Evolutionary conservation across 208 protist species (phyloP), one percentile per base, ranked within the genome.

Genomic region (Leptomonas seymouri): DNA sequence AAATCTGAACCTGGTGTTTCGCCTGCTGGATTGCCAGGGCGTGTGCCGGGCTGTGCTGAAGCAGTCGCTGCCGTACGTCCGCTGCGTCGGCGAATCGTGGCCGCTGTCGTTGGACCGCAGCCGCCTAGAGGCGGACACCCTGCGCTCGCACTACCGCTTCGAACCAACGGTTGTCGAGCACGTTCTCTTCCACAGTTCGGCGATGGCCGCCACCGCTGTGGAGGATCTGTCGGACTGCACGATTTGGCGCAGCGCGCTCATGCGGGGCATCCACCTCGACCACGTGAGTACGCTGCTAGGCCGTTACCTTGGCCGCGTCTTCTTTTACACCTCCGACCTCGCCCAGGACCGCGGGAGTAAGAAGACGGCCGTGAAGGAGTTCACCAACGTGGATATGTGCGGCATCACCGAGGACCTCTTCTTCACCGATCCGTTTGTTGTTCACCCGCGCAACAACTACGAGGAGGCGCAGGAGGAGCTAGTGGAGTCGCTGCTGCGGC

Each of bases 261-360:
- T 76, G 44, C 53, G 61, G 1, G 67, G 58, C 59, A 42, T 50
- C 53, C 49, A 72, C 67, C 74, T 80, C 60, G 59, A n/a, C 23
- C 69, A 84, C 61, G 74, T 76, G 9, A 23, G 57, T 12, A 56
- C 78, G 41, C 53, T 46, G 67, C 72, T 84, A 16, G 78, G 61
- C 39, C 51, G 51, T 65, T 79, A 80, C 71, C 70, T 84, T n/a
- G 78, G 50, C 2, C 67, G 58, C n/a, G 67, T 84, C 59, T 72
- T 71, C 54, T 80, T 80, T 62, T n/a, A 53, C 58, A 84, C 78
- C 51, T 80, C 78, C 14, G 78, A 84, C 74, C 73, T 84, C 14
- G 65, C 42, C 14, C 55, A 65, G 44, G 60, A 75, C 30, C 59
- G 73, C 9, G 60, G 30, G 18, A 71, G 16, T 46, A 84, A 80